A percentile compares a stretch with the other conserved stretches of the same genome.
Conservation (phyloP, 2,329 filamentous ascomycete species). For the Apiospora marii region DNA sequence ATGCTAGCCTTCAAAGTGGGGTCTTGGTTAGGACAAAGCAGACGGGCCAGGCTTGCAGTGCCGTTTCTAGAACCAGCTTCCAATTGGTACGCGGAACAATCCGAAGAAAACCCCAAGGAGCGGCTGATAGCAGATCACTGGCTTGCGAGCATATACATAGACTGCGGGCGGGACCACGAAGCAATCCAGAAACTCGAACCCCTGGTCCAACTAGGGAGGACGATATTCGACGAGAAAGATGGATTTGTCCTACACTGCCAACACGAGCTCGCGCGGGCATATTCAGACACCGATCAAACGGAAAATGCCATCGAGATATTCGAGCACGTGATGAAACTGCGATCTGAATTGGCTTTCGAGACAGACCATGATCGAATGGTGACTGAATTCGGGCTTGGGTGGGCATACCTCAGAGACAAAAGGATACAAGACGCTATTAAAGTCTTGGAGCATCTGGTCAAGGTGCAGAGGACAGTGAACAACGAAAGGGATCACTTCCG, state of each 20-base stretch:
- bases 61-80: conserved; percentile 25
- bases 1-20: conserved; percentile 34
- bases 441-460: too few relatives aligned
- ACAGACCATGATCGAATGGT: neutral
- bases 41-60: conserved; percentile 32
- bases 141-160: conserved; percentile 5
- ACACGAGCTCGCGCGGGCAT: too few relatives aligned
- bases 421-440: too few relatives aligned
- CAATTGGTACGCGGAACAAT: neutral
- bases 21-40: conserved; percentile 33
- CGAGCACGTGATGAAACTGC: too few relatives aligned
- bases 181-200: conserved; percentile 30
- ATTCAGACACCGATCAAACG: too few relatives aligned
- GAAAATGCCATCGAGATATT: too few relatives aligned
- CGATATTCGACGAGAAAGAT: too few relatives aligned
- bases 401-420: too few relatives aligned
- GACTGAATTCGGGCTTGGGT: neutral
- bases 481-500: too few relatives aligned
- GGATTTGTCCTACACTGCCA: too few relatives aligned
- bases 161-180: conserved; percentile 22
- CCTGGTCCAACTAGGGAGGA: neutral
- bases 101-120: too few relatives aligned
- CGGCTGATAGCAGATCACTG: neutral
- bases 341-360: too few relatives aligned
- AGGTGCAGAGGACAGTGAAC: neutral